Evolutionary conservation across 2,329 filamentous ascomycete species (phyloP).

Genomic region (Neofusicoccum sp.): DNA sequence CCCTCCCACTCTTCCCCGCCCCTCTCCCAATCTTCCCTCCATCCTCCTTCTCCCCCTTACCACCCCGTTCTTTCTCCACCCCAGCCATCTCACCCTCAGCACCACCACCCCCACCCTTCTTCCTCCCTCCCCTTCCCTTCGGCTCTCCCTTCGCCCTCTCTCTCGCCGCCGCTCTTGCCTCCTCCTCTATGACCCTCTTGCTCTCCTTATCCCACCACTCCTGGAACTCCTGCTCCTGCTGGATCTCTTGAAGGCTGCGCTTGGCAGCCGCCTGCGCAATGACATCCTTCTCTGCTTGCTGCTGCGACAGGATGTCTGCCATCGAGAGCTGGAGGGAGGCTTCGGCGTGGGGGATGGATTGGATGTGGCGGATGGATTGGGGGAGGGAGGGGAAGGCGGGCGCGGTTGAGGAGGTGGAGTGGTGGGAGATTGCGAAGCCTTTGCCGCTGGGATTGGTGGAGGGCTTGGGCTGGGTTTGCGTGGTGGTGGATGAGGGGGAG

Average conservation of each 20-base stretch:
- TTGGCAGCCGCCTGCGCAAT: conserved; percentile 84
- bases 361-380: conserved; percentile 49
- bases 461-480: conserved; percentile 7
- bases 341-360: conserved; percentile 58
- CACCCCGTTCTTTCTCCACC: conserved; percentile 18
- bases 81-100: conserved; percentile 24
- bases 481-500: conserved; percentile 20
- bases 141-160: conserved; percentile 19
- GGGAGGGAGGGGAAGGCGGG: conserved; percentile 33
- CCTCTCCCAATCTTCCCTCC: neutral
- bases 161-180: conserved; percentile 33
- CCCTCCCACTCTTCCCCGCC: neutral
- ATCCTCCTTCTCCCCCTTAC: conserved; percentile 29
- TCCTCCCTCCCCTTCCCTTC: conserved; percentile 24
- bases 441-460: conserved; percentile 1
- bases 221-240: conserved; percentile 94
- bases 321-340: conserved; percentile 70
- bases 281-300: conserved; percentile 78
- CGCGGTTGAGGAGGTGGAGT: conserved; percentile 25
- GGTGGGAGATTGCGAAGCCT: conserved; percentile 9
- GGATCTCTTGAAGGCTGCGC: conserved; percentile 87
- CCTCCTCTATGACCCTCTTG: conserved; percentile 64
- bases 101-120: conserved; percentile 27
- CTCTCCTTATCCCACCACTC: conserved; percentile 94
- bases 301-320: conserved; percentile 83